These are phyloP conservation scores for Podaxis sp. DNA, from an alignment of 768 basidiomycete genomes.

Conservation along the genomic window DNA sequence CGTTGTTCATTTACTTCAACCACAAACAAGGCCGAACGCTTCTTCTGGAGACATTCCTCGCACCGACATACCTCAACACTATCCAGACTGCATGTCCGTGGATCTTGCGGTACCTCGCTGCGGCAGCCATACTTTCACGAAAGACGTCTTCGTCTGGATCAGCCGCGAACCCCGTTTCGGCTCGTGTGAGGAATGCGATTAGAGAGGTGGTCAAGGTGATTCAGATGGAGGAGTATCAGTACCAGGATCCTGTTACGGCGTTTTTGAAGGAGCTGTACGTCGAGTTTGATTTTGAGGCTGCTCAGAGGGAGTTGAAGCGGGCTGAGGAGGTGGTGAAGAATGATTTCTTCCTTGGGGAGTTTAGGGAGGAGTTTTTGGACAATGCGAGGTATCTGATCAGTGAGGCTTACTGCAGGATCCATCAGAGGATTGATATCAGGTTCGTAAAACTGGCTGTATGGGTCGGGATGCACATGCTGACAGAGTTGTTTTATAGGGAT, in stretches of 20 bases:
- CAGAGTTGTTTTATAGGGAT: conserved; percentile 22
- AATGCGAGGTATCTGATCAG: conserved; percentile 95
- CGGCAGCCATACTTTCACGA: conserved; percentile 89
- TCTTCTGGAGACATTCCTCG: conserved; percentile 94
- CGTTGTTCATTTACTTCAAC: conserved; percentile 97
- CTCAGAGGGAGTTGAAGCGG: conserved; percentile 73
- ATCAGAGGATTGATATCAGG: conserved; percentile 88
- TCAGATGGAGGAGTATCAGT: conserved; percentile 94
- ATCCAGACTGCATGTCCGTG: conserved; percentile 95
- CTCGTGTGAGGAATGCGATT: conserved; percentile 84
- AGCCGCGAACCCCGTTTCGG: conserved; percentile 41
- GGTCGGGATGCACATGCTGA: neutral
- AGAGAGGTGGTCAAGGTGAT: conserved; percentile 91
- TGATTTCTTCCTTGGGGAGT: conserved; percentile 92
- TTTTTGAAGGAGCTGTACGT: conserved; percentile 93
- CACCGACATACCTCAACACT: conserved; percentile 95
- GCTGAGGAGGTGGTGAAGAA: conserved; percentile 82
- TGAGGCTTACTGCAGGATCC: conserved; percentile 97
- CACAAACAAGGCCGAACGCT: conserved; percentile 87
- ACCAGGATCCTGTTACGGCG: conserved; percentile 86
- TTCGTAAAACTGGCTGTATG: conserved; percentile 20
- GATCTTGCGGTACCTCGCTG: conserved; percentile 91
- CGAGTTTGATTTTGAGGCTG: conserved; percentile 95
- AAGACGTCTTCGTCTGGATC: conserved; percentile 54
- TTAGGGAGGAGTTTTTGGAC: conserved; percentile 92